Percentiles rank a stretch among this genome's conserved stretches.
Evolutionary conservation across 83 land plant genomes (phyloP).

Genomic region (Thuja plicata): DNA sequence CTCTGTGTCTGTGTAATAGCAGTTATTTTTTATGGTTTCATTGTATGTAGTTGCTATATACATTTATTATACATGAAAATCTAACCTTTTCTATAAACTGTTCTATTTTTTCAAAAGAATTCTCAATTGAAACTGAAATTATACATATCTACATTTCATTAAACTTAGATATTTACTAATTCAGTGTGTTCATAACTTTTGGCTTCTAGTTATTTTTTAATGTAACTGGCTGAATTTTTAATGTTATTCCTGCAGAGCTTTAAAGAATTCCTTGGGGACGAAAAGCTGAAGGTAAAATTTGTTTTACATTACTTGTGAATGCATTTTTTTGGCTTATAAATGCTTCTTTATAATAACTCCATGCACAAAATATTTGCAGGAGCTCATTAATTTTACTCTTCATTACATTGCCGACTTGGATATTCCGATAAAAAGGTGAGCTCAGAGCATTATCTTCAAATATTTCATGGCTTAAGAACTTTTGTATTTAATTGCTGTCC

Average conservation of each 20-base stretch:
- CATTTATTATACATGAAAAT: background rate
- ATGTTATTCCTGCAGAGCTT: slow-evolving; percentile 66
- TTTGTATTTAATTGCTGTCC: background rate
- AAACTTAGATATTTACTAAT: background rate
- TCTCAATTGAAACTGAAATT: background rate
- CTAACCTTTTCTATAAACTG: background rate
- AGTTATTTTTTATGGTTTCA: background rate
- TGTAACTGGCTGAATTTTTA: background rate
- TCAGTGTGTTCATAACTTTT: background rate
- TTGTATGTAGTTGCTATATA: background rate
- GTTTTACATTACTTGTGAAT: background rate
- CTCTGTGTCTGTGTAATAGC: background rate
- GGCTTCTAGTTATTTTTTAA: background rate
- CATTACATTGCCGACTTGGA: slow-evolving; percentile 98
- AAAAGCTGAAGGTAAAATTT: slow-evolving; percentile 71
- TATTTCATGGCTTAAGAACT: background rate
- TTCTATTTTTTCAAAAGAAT: background rate
- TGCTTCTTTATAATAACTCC: slow-evolving; percentile 11
- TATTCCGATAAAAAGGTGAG: slow-evolving; percentile 94
- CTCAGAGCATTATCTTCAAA: background rate
- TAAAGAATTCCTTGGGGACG: slow-evolving; percentile 83
- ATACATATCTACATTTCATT: background rate
- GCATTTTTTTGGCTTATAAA: background rate
- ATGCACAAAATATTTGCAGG: slow-evolving; percentile 46
- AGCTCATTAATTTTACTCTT: slow-evolving; percentile 86